Evolutionary conservation across 108 stramenopile genomes (phyloP).

Genomic region (Fragilaria crotonensis): DNA sequence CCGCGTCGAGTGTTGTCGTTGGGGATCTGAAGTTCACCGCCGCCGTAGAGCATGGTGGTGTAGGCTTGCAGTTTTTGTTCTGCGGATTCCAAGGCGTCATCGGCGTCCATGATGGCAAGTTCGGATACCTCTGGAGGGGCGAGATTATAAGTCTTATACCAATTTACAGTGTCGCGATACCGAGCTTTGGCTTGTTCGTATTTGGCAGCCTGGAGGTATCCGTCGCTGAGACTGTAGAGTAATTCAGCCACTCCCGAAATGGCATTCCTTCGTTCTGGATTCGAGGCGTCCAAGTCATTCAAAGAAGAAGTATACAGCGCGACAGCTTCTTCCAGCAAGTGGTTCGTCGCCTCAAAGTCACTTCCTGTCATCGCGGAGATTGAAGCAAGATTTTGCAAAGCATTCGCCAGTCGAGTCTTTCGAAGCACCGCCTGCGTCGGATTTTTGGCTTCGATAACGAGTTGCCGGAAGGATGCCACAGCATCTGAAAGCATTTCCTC

Average conservation of each 20-base stretch:
- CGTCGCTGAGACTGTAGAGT: constrained; percentile 4
- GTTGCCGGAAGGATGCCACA: too few relatives aligned
- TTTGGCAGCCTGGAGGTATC: constrained; percentile 5
- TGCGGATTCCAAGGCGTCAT: not conserved
- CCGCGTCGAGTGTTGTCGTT: not conserved
- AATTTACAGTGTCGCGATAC: constrained; percentile 7
- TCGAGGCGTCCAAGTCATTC: too few relatives aligned
- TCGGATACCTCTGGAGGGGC: not conserved
- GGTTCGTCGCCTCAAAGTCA: not conserved
- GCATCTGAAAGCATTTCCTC: too few relatives aligned
- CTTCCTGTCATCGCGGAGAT: not conserved
- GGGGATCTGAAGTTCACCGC: not conserved
- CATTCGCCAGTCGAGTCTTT: constrained; percentile 4
- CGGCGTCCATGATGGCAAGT: not conserved
- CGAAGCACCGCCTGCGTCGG: not conserved
- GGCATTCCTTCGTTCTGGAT: not conserved
- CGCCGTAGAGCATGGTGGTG: constrained; percentile 1
- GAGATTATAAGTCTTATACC: constrained; percentile 1
- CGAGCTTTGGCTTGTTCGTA: constrained; percentile 7
- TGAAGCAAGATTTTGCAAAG: constrained; percentile 11
- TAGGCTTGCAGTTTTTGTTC: constrained; percentile 7
- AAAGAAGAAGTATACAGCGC: not conserved
- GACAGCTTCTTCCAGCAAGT: constrained; percentile 4
- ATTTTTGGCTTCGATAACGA: too few relatives aligned
- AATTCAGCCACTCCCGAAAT: not conserved